Conservation (phyloP, 257 asterid genomes). For the Euphrasia confusa region DNA sequence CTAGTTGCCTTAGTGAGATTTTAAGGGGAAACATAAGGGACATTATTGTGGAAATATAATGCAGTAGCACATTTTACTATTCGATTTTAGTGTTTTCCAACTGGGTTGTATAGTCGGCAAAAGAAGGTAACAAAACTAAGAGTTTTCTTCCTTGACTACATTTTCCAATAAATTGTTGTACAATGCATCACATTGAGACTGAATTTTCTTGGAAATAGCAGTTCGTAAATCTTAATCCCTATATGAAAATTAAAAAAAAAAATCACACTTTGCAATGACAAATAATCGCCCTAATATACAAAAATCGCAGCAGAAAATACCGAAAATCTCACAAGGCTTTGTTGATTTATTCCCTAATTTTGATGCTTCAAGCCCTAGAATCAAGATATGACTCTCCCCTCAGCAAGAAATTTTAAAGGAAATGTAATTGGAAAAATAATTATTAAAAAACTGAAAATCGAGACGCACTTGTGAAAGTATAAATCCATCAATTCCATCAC, state of each 20-base stretch:
- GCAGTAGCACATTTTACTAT: neutral
- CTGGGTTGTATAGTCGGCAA: neutral
- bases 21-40: neutral
- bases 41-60: neutral
- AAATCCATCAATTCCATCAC: neutral
- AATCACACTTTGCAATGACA: too few species aligned
- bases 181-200: neutral
- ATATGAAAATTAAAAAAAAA: neutral
- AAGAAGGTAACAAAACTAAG: neutral
- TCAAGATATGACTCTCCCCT: neutral
- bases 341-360: neutral
- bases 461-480: neutral
- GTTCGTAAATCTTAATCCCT: neutral
- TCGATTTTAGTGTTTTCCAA: neutral
- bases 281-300: neutral
- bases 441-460: neutral
- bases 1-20: neutral
- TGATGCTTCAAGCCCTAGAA: conserved; percentile 28
- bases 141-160: neutral
- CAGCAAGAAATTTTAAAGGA: too few species aligned
- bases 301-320: neutral
- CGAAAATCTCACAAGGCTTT: conserved; percentile 8
- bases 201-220: neutral
- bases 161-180: neutral
- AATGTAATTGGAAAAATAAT: neutral